phyloP scores from a whole-genome alignment of 2,329 filamentous ascomycete genomes.

The Trichocomaceae sp. region DNA sequence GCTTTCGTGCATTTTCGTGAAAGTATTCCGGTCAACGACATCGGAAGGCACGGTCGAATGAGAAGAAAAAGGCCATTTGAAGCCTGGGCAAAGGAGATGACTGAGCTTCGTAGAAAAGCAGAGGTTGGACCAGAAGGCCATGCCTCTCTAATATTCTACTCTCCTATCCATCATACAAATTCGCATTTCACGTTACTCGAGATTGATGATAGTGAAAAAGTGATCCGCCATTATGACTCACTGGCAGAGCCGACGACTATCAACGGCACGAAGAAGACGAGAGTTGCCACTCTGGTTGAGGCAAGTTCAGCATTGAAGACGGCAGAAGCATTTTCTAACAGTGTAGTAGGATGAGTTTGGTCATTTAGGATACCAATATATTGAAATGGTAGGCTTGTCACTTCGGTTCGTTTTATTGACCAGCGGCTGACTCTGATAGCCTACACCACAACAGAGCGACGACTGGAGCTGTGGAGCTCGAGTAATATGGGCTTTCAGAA shows the following conservation, averaged over 20 bases:
- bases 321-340: not conserved
- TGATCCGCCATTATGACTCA: constrained; percentile 23
- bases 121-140: not conserved
- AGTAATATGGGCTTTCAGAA: constrained; percentile 18
- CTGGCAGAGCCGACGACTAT: constrained; percentile 14
- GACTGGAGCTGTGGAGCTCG: too few relatives aligned
- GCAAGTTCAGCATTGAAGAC: not conserved
- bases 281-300: not conserved
- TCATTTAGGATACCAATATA: constrained; percentile 20
- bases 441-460: constrained; percentile 18
- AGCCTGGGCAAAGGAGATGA: not conserved
- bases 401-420: constrained; percentile 4
- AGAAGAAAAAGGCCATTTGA: not conserved
- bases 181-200: constrained; percentile 22
- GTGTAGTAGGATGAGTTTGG: constrained; percentile 20
- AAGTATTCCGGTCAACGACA: constrained; percentile 1
- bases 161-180: constrained; percentile 10
- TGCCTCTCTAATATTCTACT: not conserved
- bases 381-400: constrained; percentile 18
- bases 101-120: not conserved
- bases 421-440: constrained; percentile 8
- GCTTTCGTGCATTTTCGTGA: not conserved
- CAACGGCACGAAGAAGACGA: constrained; percentile 7
- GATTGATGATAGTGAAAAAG: constrained; percentile 20
- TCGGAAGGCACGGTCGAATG: not conserved